Conservation (phyloP, 306 rosid genomes). For the Neltuma alba region DNA sequence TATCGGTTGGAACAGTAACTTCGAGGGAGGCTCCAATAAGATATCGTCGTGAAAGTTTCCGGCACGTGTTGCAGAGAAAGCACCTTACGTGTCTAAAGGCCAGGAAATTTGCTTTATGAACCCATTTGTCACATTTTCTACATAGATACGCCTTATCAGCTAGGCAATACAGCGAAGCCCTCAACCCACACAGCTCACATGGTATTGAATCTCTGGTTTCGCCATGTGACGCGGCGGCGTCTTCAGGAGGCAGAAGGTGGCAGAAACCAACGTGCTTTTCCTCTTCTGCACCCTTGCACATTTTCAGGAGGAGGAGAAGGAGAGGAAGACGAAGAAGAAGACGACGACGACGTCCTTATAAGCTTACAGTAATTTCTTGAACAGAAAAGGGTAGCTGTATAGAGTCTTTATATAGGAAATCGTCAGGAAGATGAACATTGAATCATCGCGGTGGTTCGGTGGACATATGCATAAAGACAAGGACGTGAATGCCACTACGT, state of each 20-base stretch:
- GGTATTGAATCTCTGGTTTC: conserved; percentile 10
- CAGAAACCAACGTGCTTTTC: conserved; percentile 32
- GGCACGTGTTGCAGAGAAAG: conserved; percentile 71
- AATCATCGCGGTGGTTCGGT: conserved; percentile 3
- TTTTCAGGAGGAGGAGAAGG: conserved; percentile 24
- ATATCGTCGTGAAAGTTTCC: conserved; percentile 59
- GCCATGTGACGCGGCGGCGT: not conserved
- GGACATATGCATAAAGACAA: conserved; percentile 30
- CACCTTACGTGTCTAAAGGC: conserved; percentile 74
- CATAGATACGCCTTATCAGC: conserved; percentile 83
- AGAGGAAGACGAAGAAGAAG: not conserved
- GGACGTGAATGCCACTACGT: conserved; percentile 33
- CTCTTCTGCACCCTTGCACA: conserved; percentile 66
- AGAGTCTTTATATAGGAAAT: conserved; percentile 22
- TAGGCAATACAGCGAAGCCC: conserved; percentile 71
- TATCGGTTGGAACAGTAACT: conserved; percentile 48
- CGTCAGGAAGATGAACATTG: not conserved
- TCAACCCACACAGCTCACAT: conserved; percentile 67
- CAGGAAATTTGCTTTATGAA: conserved; percentile 82
- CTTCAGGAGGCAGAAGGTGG: conserved; percentile 1
- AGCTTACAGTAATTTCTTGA: not conserved
- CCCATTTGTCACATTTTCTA: conserved; percentile 67
- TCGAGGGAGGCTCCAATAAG: conserved; percentile 54
- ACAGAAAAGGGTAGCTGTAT: not conserved
- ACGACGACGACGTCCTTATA: not conserved